Evolutionary conservation across 202 grass and related monocot genomes (phyloP), one percentile per base, ranked within the genome.

Genomic region (Panicum hallii): DNA sequence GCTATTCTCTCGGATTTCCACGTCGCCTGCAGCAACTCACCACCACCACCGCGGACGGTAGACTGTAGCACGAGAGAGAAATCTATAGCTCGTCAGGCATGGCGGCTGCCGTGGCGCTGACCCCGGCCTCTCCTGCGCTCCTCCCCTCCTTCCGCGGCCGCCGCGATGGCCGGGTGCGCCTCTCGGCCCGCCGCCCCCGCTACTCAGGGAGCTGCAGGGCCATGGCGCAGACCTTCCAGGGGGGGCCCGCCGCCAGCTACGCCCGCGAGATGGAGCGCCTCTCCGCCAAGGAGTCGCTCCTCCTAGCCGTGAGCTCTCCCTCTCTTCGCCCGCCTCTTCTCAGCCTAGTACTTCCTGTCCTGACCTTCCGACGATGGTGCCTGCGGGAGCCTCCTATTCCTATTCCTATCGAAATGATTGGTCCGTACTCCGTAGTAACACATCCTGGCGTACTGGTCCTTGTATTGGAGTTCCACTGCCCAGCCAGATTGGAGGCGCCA

Each of bases 201-300:
- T 78, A 67, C 54, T 69, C 47, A 20, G 84, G 75, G 53, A 32
- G 79, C 36, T 94, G 91, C 77, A 82, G 79, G 80, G 91, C 93
- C 32, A 84, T 87, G 83, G 91, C 94, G 34, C 86, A 89, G 87
- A 87, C 93, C 30, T 99, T 94, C 88, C 87, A 85, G 69, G 90
- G 96, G 12, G 90, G 93, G 0, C 75, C 93, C 12, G 72, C 93
- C 44, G 88, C 93, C 38, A 95, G 78, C 86, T 99, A 99, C 84
- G 97, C 97, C 63, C 90, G 93, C 36, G 97, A 99, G 86, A 99
- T 99, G 91, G 96, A 99, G 84, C 91, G 93, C 48, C 93, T 99
- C 62, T 96, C 91, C 71, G 93, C 96, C 86, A 99, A 96, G 75
- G 91, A 99, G 84, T 93, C 93, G 8, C 96, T 99, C 44, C 93